Evolutionary conservation across 257 asterid species (phyloP).

Genomic region (Buddleja alternifolia): DNA sequence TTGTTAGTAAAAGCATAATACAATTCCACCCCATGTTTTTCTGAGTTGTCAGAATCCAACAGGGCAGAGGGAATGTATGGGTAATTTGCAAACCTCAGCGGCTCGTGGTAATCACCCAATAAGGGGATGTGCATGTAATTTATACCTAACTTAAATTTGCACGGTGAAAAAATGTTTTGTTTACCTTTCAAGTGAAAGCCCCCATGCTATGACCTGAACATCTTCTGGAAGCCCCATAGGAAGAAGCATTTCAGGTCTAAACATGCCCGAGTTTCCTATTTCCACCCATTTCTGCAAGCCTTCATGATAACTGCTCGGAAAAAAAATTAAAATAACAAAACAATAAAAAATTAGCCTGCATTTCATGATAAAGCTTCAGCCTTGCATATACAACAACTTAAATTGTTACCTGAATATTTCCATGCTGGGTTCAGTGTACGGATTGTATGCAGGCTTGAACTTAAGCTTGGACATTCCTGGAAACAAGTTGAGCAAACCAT

Average conservation of each 20-base stretch:
- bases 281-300: constrained; percentile 95
- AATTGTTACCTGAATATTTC: constrained; percentile 87
- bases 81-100: too few relatives aligned
- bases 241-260: constrained; percentile 96
- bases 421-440: constrained; percentile 99
- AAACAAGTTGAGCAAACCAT: constrained; percentile 1
- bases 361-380: constrained; percentile 7
- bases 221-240: constrained; percentile 99
- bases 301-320: constrained; percentile 78
- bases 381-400: background rate
- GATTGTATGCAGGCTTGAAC: constrained; percentile 97
- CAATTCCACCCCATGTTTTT: too few relatives aligned
- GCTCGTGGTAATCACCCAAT: too few relatives aligned
- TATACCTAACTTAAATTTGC: too few relatives aligned
- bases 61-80: too few relatives aligned
- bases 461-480: constrained; percentile 93
- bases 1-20: too few relatives aligned
- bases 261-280: constrained; percentile 98
- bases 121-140: too few relatives aligned
- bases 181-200: constrained; percentile 98
- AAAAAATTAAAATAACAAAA: background rate
- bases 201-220: constrained; percentile 98
- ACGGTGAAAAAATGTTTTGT: background rate
- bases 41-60: too few relatives aligned
- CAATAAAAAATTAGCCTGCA: constrained; percentile 10